phyloP scores from a whole-genome alignment of 2,329 filamentous ascomycete genomes.

The Botryotinia narcissicola region DNA sequence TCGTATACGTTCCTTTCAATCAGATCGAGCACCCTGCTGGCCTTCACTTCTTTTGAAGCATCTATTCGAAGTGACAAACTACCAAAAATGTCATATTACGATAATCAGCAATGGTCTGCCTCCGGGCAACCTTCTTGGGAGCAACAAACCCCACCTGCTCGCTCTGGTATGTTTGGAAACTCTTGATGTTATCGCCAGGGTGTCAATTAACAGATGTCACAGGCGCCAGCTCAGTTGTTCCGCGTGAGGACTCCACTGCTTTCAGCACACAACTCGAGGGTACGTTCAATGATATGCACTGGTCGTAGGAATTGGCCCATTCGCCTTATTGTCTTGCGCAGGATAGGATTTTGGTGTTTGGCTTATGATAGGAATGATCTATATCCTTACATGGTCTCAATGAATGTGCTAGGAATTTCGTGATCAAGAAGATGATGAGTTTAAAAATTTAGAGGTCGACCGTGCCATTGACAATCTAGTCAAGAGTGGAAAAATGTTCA shows the following conservation, averaged over 20 bases:
- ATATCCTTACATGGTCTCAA: not conserved
- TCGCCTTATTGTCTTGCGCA: not conserved
- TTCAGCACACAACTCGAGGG: conserved; percentile 89
- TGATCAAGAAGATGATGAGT: conserved; percentile 21
- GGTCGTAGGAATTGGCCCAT: not conserved
- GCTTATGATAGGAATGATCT: not conserved
- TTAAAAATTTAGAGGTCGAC: conserved; percentile 73
- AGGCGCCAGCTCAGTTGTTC: conserved; percentile 74
- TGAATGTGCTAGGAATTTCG: not conserved
- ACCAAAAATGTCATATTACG: conserved; percentile 64
- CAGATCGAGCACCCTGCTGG: conserved; percentile 35
- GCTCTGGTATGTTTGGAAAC: conserved; percentile 57
- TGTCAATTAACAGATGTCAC: conserved; percentile 36
- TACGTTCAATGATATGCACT: conserved; percentile 49
- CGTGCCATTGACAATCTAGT: conserved; percentile 91
- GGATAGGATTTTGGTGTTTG: not conserved
- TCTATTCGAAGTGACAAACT: conserved; percentile 29
- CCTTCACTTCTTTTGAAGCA: conserved; percentile 37
- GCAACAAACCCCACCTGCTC: conserved; percentile 67
- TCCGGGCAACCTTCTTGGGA: conserved; percentile 64
- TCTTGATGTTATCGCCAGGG: conserved; percentile 17
- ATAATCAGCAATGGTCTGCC: conserved; percentile 63
- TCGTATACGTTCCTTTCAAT: conserved; percentile 39
- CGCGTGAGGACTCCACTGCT: conserved; percentile 71
- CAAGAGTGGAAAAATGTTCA: conserved; percentile 94